These are phyloP conservation scores for Myriosclerotinia scirpicola DNA, from an alignment of 2,329 filamentous ascomycete species.

Conservation along the genomic window DNA sequence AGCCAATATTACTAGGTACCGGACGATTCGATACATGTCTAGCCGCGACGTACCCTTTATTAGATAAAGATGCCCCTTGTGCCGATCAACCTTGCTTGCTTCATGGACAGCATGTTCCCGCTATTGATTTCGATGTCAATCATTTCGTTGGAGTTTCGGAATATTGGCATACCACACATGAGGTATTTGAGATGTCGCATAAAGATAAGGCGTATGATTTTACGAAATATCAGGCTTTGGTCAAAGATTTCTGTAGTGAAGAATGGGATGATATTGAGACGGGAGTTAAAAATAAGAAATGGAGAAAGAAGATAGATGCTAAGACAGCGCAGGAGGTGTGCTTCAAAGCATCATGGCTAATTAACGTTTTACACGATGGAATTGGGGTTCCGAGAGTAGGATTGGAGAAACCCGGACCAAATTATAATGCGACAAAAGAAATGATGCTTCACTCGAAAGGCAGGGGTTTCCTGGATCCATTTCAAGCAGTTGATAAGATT, in stretches of 20 bases:
- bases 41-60: conserved; percentile 74
- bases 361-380: conserved; percentile 93
- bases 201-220: conserved; percentile 84
- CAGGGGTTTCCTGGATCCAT: conserved; percentile 77
- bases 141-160: conserved; percentile 98
- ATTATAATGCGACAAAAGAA: conserved; percentile 71
- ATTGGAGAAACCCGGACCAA: conserved; percentile 60
- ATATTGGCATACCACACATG: conserved; percentile 98
- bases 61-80: conserved; percentile 88
- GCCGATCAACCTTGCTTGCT: conserved; percentile 81
- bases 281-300: conserved; percentile 65
- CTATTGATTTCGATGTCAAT: conserved; percentile 95
- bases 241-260: conserved; percentile 79
- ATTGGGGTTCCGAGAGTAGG: conserved; percentile 89
- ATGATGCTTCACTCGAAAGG: conserved; percentile 66
- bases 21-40: conserved; percentile 86
- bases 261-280: conserved; percentile 76
- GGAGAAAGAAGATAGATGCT: conserved; percentile 70
- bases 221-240: conserved; percentile 80
- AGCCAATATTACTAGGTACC: conserved; percentile 71
- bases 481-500: conserved; percentile 91
- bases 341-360: conserved; percentile 98
- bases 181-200: conserved; percentile 78
- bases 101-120: conserved; percentile 87
- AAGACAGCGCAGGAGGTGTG: conserved; percentile 83